Evolutionary conservation across 2,329 filamentous ascomycete genomes (phyloP), one percentile per base, ranked within the genome.

Genomic region (Zalaria obscura): DNA sequence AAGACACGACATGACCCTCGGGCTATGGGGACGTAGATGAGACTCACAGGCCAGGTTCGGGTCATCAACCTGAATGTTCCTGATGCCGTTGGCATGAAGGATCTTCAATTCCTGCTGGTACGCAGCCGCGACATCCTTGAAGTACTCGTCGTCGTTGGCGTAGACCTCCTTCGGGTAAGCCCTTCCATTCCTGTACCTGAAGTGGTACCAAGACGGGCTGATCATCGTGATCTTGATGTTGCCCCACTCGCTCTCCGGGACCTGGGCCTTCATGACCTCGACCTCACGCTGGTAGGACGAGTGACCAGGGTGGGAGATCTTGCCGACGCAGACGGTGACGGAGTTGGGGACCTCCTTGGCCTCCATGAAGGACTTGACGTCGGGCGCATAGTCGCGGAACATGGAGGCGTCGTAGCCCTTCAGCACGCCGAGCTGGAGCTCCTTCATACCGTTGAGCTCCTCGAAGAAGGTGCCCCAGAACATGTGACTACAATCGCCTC

Each of bases 221-320:
- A 77, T 73, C 51, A 83, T 63, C 11, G 78, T 82, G 50, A 83
- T 70, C 60, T 83, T 83, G 57, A 76, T 70, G 48, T 79, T 73
- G 50, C 73, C 72, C 50, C 77, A 72, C 40, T 72, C 64, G 25
- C 75, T 72, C 11, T 72, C 63, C 0, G 76, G 69, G 0, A 80
- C 66, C 5, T 69, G 55, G 38, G 58, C 67, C 51, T 75, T 73
- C 36, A 80, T 64, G 40, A 69, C 68, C 43, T 73, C 68, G 50
- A 73, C 72, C 52, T 78, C 69, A 38, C 68, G 66, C 39, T 69
- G 53, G 50, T 75, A 71, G 50, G 65, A 67, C 42, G 66, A 71
- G 39, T 56, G 50, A 6, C 71, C 68, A 35, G 64, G 59, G 50
- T 74, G 69, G 47, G 62, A 68, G 52, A 74, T 70, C 57, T 74